Evolutionary conservation across 495 filamentous ascomycete genomes (phyloP).

Genomic region (Rhypophila decipiens): DNA sequence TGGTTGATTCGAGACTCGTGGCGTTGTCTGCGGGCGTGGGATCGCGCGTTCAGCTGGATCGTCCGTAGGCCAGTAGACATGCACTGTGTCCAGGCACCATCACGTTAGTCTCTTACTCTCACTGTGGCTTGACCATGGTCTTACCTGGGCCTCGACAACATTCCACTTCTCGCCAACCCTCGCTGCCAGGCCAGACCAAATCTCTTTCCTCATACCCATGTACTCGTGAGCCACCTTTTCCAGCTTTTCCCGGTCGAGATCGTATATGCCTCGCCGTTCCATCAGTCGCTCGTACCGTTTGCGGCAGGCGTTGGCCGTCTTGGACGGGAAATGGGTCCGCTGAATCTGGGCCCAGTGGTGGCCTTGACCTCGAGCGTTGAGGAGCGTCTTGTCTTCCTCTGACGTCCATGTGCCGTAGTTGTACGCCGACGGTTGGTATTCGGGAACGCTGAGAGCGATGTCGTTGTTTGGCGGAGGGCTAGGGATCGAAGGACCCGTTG

Average conservation of each 20-base stretch:
- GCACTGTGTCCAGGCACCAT: constrained; percentile 23
- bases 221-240: constrained; percentile 62
- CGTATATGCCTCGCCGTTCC: constrained; percentile 54
- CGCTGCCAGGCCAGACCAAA: constrained; percentile 60
- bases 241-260: constrained; percentile 59
- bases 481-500: not conserved
- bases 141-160: constrained; percentile 63
- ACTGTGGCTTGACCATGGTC: constrained; percentile 3
- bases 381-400: constrained; percentile 57
- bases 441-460: not conserved
- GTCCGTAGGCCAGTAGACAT: constrained; percentile 43
- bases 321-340: constrained; percentile 57
- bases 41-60: constrained; percentile 41
- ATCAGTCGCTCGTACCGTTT: constrained; percentile 72
- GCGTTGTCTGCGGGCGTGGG: constrained; percentile 39
- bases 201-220: constrained; percentile 57
- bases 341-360: constrained; percentile 71
- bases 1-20: constrained; percentile 6
- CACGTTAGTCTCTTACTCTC: not conserved
- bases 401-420: constrained; percentile 54
- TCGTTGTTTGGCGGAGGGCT: not conserved
- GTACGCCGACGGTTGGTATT: constrained; percentile 29
- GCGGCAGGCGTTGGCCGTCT: constrained; percentile 73
- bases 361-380: constrained; percentile 53
- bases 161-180: constrained; percentile 61